Evolutionary conservation across 305 asterid species (phyloP).

Genomic region (Solanum aculeatissimum): DNA sequence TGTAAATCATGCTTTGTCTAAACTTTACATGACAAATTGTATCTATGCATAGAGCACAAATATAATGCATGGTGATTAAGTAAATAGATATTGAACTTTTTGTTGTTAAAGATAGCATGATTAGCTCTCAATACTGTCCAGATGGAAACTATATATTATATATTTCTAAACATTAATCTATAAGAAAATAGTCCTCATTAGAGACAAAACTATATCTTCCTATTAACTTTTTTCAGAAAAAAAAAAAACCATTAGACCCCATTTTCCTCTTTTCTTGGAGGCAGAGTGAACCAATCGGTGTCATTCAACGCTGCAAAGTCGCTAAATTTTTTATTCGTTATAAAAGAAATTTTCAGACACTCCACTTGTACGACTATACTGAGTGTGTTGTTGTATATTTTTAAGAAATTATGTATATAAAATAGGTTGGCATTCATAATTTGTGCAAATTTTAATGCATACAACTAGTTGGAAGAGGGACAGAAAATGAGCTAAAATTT

Average conservation of each 20-base stretch:
- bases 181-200: slow-evolving; percentile 1
- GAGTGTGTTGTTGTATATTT: not conserved
- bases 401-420: not conserved
- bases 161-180: slow-evolving; percentile 1
- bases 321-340: not conserved
- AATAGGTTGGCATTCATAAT: not conserved
- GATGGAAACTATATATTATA: not conserved
- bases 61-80: not conserved
- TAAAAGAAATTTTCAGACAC: not conserved
- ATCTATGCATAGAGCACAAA: not conserved
- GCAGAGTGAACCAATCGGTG: not conserved
- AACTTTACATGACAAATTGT: not conserved
- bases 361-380: too few relatives aligned
- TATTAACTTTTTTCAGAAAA: not conserved
- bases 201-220: slow-evolving; percentile 26
- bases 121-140: slow-evolving; percentile 3
- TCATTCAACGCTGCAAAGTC: not conserved
- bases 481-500: not conserved
- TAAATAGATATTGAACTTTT: not conserved
- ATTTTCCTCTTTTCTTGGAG: not conserved
- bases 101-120: not conserved
- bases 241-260: not conserved
- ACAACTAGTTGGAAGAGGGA: not conserved
- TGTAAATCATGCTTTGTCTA: not conserved
- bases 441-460: not conserved